Conservation (phyloP, 495 filamentous ascomycete species). For the Platismatia glauca region DNA sequence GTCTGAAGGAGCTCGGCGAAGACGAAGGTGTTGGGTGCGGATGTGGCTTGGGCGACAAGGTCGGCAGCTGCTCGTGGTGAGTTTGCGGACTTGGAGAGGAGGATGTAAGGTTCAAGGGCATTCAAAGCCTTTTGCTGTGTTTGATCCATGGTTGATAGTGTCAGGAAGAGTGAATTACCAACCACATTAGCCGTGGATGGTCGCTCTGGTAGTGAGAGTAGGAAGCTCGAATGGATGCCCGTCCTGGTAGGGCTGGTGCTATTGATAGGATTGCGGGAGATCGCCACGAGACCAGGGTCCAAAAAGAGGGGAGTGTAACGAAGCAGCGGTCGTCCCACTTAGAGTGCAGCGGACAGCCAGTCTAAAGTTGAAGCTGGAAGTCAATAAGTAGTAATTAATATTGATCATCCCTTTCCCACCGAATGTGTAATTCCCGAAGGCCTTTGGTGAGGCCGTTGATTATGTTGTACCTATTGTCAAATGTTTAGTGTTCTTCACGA, state of each 20-base stretch:
- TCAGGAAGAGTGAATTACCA: neutral
- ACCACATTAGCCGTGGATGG: neutral
- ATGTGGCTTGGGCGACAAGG: constrained; percentile 79
- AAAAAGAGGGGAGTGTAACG: too few species aligned
- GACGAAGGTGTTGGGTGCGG: constrained; percentile 79
- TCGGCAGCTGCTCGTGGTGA: constrained; percentile 78
- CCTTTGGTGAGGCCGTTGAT: too few species aligned
- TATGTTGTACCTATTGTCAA: too few species aligned
- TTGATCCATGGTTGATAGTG: constrained; percentile 60
- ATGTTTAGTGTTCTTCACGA: too few species aligned
- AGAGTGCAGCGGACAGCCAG: too few species aligned
- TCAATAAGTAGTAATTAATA: too few species aligned
- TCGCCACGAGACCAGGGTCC: neutral
- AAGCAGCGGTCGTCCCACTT: too few species aligned
- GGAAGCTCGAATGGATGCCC: neutral
- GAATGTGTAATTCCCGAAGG: too few species aligned
- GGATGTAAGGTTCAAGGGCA: constrained; percentile 80
- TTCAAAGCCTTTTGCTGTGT: constrained; percentile 65
- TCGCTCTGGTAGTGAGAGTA: neutral
- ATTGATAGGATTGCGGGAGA: constrained; percentile 1
- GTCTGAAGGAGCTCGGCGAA: constrained; percentile 87
- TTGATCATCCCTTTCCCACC: too few species aligned
- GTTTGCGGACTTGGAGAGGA: constrained; percentile 74
- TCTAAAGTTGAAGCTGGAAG: too few species aligned
- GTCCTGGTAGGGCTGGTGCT: neutral